Evolutionary conservation across 257 asterid genomes (phyloP).

Genomic region (Solanum verrucosum): DNA sequence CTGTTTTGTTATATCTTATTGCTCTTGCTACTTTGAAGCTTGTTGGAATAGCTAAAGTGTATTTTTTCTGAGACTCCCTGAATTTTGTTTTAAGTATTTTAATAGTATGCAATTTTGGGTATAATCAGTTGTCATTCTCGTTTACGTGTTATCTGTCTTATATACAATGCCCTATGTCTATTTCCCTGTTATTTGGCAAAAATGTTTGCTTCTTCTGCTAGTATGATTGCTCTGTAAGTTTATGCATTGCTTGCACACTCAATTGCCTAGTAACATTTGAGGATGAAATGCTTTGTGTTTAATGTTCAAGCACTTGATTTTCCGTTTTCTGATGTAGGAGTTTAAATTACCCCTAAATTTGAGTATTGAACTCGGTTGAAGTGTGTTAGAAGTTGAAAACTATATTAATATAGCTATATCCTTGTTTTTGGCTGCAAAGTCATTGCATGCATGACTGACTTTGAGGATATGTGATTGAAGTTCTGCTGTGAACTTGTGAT

Average conservation of each 20-base stretch:
- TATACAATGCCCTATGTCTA: background rate
- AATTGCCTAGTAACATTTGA: background rate
- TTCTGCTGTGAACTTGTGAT: background rate
- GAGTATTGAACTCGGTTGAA: background rate
- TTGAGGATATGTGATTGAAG: background rate
- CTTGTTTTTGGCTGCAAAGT: background rate
- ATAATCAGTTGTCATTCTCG: background rate
- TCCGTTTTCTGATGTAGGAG: background rate
- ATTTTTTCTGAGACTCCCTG: background rate
- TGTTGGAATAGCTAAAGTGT: background rate
- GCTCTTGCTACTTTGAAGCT: background rate
- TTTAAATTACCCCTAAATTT: background rate
- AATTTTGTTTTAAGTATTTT: slow-evolving; percentile 3
- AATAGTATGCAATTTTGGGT: background rate
- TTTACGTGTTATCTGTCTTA: background rate
- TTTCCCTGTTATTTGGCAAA: background rate
- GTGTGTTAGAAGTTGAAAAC: background rate
- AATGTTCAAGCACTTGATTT: background rate
- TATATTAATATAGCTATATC: background rate
- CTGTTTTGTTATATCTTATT: background rate
- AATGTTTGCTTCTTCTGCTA: background rate
- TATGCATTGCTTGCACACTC: background rate
- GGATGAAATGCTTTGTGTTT: background rate
- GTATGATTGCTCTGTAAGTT: background rate
- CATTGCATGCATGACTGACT: background rate